These are phyloP conservation scores for Trichocomaceae sp. DNA, from an alignment of 2,329 filamentous ascomycete genomes.

Conservation along the genomic window DNA sequence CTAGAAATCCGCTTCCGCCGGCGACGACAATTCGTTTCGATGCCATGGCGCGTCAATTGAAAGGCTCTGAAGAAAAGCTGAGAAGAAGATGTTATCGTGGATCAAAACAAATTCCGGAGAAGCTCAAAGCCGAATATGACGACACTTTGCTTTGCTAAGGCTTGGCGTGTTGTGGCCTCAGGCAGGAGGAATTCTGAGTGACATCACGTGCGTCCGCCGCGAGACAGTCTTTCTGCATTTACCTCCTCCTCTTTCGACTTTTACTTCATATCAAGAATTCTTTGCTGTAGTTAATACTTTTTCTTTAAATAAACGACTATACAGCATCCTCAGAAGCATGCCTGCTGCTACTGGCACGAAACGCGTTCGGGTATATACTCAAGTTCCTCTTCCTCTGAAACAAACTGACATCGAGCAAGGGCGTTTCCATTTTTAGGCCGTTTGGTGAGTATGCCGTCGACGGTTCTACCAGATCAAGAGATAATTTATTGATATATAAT, in stretches of 20 bases:
- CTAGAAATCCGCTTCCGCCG: constrained; percentile 88
- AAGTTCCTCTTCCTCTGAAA: background rate
- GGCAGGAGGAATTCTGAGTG: background rate
- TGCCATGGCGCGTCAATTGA: constrained; percentile 32
- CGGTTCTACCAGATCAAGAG: background rate
- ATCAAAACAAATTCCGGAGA: background rate
- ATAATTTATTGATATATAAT: background rate
- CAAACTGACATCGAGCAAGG: constrained; percentile 27
- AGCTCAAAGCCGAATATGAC: constrained; percentile 10
- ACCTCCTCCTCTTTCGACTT: background rate
- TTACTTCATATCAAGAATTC: background rate
- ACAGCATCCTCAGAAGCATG: constrained; percentile 31
- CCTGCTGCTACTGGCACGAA: constrained; percentile 50
- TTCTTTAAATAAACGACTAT: background rate
- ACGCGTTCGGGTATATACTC: constrained; percentile 43
- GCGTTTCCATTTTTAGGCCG: constrained; percentile 42
- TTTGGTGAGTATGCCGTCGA: constrained; percentile 33
- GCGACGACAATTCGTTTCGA: constrained; percentile 81
- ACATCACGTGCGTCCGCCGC: background rate
- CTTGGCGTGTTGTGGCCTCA: background rate
- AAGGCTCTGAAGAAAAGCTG: background rate
- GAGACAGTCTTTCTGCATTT: background rate
- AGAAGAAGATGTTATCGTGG: background rate
- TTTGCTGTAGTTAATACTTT: too few species aligned
- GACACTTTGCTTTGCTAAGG: constrained; percentile 1